Evolutionary conservation across 208 protist species (phyloP), one percentile per base, ranked within the genome.

Genomic region (Leishmania aethiopica): DNA sequence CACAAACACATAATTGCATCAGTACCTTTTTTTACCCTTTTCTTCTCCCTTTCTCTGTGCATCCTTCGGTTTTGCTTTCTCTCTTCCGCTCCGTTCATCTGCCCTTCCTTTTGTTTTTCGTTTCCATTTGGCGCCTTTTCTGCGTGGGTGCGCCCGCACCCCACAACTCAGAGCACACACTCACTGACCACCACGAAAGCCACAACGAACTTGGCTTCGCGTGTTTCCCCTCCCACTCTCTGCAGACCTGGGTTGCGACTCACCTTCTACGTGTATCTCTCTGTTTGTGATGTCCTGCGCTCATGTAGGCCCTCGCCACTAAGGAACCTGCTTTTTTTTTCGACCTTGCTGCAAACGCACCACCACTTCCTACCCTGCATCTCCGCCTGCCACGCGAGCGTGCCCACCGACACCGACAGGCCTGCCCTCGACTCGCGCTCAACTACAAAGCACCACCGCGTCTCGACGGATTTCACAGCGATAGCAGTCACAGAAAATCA

Each of bases 1-100:
- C 59, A 53, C 37, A 78, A 72, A 47, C 74, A 75, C 28, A 85
- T 85, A 77, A 72, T 81, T 57, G 59, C 69, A 81, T 85, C 70
- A 85, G 79, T 81, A 80, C 82, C 81, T 51, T 35, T 74, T 55
- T 55, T 76, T 45, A 35, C 1, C 67, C 40, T 42, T 62, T 49
- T 59, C 60, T 62, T 78, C 25, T 47, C 32, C 51, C 45, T 32
- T 77, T 70, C 60, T 47, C 51, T 19, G 7, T 78, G 57, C 60
- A 4, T 84, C 25, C 70, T 60, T 66, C 32, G 51, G 70, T 57
- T 76, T 80, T 66, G n/a, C 17, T 81, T 6, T 5, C 4, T 45
- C 53, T 77, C 49, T n/a, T 49, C 22, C 22, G 40, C 53, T 69
- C 32, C 59, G 3, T 75, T 42, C 25, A 15, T 60, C 35, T 42